Base-by-base conservation (phyloP, 371 early-diverging fungal genomes). In the Dichotomocladium elegans region DNA sequence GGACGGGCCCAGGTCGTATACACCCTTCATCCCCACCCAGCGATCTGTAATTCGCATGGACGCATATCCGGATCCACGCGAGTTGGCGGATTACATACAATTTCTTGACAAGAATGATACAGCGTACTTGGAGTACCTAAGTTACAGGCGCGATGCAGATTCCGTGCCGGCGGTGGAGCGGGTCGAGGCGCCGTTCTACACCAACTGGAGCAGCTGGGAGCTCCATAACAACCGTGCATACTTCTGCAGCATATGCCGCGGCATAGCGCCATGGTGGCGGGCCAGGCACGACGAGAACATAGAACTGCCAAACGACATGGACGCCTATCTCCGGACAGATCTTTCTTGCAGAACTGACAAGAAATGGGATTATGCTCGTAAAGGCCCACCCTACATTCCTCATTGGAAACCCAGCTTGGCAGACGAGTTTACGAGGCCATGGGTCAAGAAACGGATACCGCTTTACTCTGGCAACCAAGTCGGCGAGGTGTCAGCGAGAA, bases 221-320 rank as follows among this genome's bases (percentile, higher is more conserved):
- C 31, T 45, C 0, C 44, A 59, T 27, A 53, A 56, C 22, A 17
- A 64, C 6, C 27, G 53, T 24, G 57, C 60, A 0, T 53, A 63
- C n/a, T 73, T 66, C 31, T 73, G 74, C 15, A 55, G 64, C 7
- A 45, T 73, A 4, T 73, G 74, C 31, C 70, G 63, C 7, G 65
- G 68, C 14, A 41, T 65, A 8, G 55, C 63, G 21, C 61, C 64
- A 11, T 63, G 63, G 58, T 73, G 74, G 74, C 50, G 42, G 11
- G 53, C 54, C 3, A 41, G 67, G 24, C 47, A 45, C 12, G 49
- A 56, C 27, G n/a, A 21, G 26, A 25, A 10, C 15, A 46, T 15
- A 19, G 29, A 28, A 3, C 19, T 28, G 8, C 43, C 22, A 15
- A 48, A 19, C 21, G 17, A 22, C 15, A 46, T 49, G 11, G 47